A percentile compares a stretch with the other conserved stretches of the same genome.
Evolutionary conservation across 208 protist genomes (phyloP).

Genomic region (Trypanosoma cruzi): DNA sequence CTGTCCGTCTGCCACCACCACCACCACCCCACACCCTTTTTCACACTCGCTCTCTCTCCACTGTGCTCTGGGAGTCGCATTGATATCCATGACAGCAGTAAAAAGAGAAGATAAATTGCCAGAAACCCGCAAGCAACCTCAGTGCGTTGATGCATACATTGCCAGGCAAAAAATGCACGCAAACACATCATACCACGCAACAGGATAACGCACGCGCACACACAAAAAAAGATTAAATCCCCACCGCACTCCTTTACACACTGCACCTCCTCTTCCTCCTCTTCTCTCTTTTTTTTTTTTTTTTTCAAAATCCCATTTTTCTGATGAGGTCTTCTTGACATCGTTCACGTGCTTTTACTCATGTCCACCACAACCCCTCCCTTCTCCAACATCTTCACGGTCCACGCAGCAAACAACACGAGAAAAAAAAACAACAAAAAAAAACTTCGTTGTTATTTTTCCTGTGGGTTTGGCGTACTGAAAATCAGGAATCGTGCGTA

Average conservation of each 20-base stretch:
- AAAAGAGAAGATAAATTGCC: background rate
- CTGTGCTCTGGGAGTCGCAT: background rate
- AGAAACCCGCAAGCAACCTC: background rate
- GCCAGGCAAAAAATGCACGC: no score
- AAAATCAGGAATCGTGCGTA: background rate
- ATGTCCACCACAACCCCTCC: background rate
- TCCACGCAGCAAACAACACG: background rate
- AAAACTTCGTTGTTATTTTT: background rate
- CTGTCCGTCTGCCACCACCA: no score
- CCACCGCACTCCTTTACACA: background rate
- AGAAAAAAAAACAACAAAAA: constrained; percentile 22
- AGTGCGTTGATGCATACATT: background rate
- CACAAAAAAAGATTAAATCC: background rate
- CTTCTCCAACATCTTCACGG: background rate
- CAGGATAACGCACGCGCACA: background rate
- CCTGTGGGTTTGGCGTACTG: background rate
- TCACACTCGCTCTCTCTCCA: background rate
- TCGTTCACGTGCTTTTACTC: background rate
- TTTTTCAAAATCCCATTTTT: no score
- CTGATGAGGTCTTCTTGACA: background rate
- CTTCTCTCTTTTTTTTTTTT: background rate
- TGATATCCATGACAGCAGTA: background rate
- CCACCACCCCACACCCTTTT: no score
- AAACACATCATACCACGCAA: background rate
- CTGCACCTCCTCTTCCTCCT: background rate